Conservation (phyloP, 2,329 filamentous ascomycete genomes). For the Trichoderma aggressivum region DNA sequence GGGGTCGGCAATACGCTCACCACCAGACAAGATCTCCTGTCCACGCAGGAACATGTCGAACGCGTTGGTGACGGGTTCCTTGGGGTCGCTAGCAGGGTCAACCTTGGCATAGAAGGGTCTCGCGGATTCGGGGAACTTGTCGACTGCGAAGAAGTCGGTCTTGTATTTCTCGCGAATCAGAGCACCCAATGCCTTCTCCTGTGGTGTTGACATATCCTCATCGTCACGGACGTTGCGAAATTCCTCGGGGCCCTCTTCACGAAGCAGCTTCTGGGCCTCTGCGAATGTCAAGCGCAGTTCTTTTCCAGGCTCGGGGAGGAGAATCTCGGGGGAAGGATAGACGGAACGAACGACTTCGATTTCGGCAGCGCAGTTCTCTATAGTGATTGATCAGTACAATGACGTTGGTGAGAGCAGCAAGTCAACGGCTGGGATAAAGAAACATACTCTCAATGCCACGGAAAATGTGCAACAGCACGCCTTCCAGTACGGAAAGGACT, state of each 20-base stretch:
- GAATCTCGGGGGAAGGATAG: slow-evolving; percentile 75
- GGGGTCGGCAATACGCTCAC: slow-evolving; percentile 85
- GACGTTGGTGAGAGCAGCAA: not conserved
- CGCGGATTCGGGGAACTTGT: slow-evolving; percentile 89
- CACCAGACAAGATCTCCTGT: slow-evolving; percentile 89
- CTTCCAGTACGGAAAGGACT: slow-evolving; percentile 68
- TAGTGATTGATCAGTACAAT: not conserved
- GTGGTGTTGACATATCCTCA: slow-evolving; percentile 76
- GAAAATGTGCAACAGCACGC: slow-evolving; percentile 76
- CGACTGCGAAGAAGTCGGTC: slow-evolving; percentile 94
- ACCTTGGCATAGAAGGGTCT: slow-evolving; percentile 91
- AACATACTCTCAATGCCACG: slow-evolving; percentile 47
- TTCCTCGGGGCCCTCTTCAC: slow-evolving; percentile 67
- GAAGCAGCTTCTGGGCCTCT: slow-evolving; percentile 73
- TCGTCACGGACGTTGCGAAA: slow-evolving; percentile 67
- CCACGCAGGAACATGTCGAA: slow-evolving; percentile 88
- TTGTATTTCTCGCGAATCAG: slow-evolving; percentile 84
- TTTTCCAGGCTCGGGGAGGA: slow-evolving; percentile 70
- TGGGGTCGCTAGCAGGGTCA: slow-evolving; percentile 61
- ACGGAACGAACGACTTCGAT: slow-evolving; percentile 69
- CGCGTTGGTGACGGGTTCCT: slow-evolving; percentile 63
- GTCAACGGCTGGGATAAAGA: not conserved
- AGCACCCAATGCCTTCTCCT: slow-evolving; percentile 84
- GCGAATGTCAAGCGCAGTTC: slow-evolving; percentile 74
- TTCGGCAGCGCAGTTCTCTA: slow-evolving; percentile 62